These are phyloP conservation scores for Fusarium sp. DNA, from an alignment of 2,329 filamentous ascomycete species.

Conservation along the genomic window DNA sequence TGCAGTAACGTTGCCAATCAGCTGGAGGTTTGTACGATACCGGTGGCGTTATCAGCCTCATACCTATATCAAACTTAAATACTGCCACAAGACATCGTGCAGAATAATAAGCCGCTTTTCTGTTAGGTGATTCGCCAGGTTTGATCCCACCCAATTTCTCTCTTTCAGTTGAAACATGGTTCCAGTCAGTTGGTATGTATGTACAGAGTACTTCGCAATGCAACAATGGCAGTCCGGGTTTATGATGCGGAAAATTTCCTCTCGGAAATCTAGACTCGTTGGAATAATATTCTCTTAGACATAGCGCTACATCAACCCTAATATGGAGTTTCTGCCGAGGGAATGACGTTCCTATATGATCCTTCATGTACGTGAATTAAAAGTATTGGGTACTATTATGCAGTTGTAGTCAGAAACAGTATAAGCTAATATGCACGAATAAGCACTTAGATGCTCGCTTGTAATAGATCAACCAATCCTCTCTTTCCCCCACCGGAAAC, in stretches of 20 bases:
- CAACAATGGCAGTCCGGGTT: background rate
- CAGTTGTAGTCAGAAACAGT: background rate
- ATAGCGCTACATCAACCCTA: background rate
- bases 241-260: background rate
- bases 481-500: background rate
- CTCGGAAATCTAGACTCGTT: background rate
- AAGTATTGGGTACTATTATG: background rate
- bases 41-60: background rate
- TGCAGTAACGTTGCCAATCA: background rate
- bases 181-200: background rate
- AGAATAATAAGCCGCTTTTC: background rate
- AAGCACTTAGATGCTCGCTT: constrained; percentile 20
- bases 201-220: background rate
- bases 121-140: background rate
- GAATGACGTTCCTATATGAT: background rate
- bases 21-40: background rate
- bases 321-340: background rate
- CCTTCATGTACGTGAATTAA: background rate
- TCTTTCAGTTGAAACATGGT: background rate
- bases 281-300: background rate
- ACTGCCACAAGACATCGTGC: background rate
- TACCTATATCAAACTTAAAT: background rate
- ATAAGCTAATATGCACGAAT: constrained; percentile 4
- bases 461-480: background rate
- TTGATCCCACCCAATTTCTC: background rate